Conservation (phyloP, 1,284 basidiomycete species). For the Golubevia sp. region DNA sequence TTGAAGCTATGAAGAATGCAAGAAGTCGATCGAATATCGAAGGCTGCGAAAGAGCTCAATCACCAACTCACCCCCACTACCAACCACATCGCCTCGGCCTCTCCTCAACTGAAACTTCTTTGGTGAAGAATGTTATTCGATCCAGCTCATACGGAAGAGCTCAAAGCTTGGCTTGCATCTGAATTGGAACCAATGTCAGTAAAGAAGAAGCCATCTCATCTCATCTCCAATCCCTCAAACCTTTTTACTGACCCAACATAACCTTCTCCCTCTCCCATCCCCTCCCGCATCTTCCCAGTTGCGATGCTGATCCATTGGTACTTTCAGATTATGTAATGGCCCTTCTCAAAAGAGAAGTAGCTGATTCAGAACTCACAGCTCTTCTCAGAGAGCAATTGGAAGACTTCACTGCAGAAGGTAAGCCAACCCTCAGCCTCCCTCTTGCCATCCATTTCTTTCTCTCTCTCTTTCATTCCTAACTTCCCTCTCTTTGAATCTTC, state of each 20-base stretch:
- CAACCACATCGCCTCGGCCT: not conserved
- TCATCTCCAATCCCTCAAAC: too few species aligned
- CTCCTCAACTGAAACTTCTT: not conserved
- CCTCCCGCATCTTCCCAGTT: conserved; percentile 73
- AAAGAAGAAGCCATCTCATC: too few species aligned
- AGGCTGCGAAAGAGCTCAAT: too few species aligned
- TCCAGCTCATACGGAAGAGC: conserved; percentile 31
- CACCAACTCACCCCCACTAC: not conserved
- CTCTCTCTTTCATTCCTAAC: not conserved
- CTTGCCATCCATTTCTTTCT: conserved; percentile 7
- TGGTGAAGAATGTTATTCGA: conserved; percentile 25
- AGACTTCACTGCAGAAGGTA: conserved; percentile 89
- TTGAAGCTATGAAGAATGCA: too few species aligned
- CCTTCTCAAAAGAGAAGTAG: conserved; percentile 84
- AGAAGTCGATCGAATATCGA: too few species aligned
- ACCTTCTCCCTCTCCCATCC: too few species aligned
- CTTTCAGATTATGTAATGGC: conserved; percentile 93
- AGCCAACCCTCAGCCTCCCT: conserved; percentile 26
- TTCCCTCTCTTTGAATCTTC: not conserved
- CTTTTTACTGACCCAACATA: too few species aligned
- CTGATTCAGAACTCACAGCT: conserved; percentile 79
- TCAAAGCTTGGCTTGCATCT: conserved; percentile 47
- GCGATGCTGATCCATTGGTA: conserved; percentile 91
- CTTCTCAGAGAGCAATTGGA: conserved; percentile 78
- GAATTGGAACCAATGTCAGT: conserved; percentile 45